A percentile compares a stretch with the other conserved stretches of the same genome.
phyloP scores from a whole-genome alignment of 371 early-diverging fungal species.

The Mortierella sp. region DNA sequence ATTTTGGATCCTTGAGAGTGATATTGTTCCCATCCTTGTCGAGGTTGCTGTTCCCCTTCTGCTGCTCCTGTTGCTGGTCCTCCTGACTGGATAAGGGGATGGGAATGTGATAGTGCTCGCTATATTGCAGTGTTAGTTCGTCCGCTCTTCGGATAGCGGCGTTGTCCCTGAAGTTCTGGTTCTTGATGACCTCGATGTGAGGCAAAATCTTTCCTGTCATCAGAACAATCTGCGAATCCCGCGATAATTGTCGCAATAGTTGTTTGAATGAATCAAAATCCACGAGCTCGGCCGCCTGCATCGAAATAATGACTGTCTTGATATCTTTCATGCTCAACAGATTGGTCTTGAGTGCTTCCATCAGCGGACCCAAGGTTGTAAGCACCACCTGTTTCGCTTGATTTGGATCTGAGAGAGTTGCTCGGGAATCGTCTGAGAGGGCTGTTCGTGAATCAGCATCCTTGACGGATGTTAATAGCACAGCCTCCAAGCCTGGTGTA shows the following conservation, averaged over 20 bases:
- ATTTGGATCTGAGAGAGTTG: constrained; percentile 14
- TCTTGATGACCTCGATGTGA: constrained; percentile 26
- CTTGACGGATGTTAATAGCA: constrained; percentile 11
- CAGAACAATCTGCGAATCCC: constrained; percentile 29
- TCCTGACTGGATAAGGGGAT: constrained; percentile 2
- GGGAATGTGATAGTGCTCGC: constrained; percentile 35
- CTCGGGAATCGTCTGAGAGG: too few species aligned
- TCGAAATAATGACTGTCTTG: constrained; percentile 36
- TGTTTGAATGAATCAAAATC: constrained; percentile 39
- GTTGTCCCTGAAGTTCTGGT: constrained; percentile 24
- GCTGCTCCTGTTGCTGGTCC: background rate
- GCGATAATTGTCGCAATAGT: constrained; percentile 26
- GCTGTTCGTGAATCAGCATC: too few species aligned
- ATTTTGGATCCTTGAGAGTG: constrained; percentile 17
- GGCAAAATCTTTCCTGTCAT: constrained; percentile 41
- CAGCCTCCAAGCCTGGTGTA: constrained; percentile 14
- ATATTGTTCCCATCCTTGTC: background rate
- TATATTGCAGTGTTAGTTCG: constrained; percentile 49
- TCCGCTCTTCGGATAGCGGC: constrained; percentile 40
- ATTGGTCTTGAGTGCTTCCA: constrained; percentile 21
- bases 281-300: constrained; percentile 38
- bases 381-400: constrained; percentile 40
- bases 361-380: constrained; percentile 39
- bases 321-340: constrained; percentile 28
- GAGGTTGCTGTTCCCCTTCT: background rate